These are phyloP conservation scores for Domatiomyces catenatus DNA, from an alignment of 2,329 filamentous ascomycete species.

Conservation along the genomic window DNA sequence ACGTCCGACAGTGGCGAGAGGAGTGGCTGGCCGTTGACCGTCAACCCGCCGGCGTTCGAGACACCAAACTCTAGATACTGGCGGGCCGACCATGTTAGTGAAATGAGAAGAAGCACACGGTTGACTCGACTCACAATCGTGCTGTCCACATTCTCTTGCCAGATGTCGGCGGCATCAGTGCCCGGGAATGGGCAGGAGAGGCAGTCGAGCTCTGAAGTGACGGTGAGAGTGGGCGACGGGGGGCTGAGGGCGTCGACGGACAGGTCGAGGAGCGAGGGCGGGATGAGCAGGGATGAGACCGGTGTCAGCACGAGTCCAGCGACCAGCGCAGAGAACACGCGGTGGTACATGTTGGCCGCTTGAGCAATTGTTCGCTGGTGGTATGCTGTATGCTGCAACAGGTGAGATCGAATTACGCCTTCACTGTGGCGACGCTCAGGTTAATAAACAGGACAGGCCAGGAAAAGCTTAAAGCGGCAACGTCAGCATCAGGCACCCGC, in stretches of 20 bases:
- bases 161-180: slow-evolving; percentile 2
- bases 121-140: slow-evolving; percentile 11
- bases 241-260: background rate
- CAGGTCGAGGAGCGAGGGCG: slow-evolving; percentile 3
- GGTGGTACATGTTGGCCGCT: slow-evolving; percentile 6
- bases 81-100: slow-evolving; percentile 2
- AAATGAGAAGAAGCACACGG: background rate
- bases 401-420: too few species aligned
- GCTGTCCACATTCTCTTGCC: slow-evolving; percentile 10
- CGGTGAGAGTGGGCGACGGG: background rate
- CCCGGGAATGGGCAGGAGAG: slow-evolving; percentile 2
- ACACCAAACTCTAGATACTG: slow-evolving; percentile 13
- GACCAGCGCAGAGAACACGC: slow-evolving; percentile 12
- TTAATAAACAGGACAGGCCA: background rate
- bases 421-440: background rate
- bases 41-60: slow-evolving; percentile 7
- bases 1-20: slow-evolving; percentile 5
- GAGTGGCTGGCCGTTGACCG: slow-evolving; percentile 12
- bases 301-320: slow-evolving; percentile 9
- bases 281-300: slow-evolving; percentile 16
- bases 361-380: background rate
- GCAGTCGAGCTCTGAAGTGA: background rate
- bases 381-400: too few species aligned
- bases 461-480: background rate
- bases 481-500: background rate